Evolutionary conservation across 169 alveolate species (phyloP), one percentile per base, ranked within the genome.

Genomic region (Cryptosporidium andersoni): DNA sequence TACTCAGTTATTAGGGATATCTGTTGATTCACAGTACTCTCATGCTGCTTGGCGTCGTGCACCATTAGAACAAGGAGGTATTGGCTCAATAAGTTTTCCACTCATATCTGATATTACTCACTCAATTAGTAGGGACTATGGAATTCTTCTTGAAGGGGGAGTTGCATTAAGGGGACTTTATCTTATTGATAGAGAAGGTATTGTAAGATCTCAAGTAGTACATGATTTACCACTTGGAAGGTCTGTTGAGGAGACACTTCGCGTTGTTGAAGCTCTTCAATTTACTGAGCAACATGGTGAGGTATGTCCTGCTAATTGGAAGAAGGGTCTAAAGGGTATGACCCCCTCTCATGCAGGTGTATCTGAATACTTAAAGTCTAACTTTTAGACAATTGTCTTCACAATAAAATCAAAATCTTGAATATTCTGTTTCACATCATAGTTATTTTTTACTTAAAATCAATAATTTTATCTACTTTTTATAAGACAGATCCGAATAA

Each of bases 201-300:
- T 95, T 52, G 91, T 98, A 47, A 97, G 99, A 88, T 99, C 96
- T 81, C 90, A 91, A 81, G 93, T 95, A 47, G 96, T 97, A 82
- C 95, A 98, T 90, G 99, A 98, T 92, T 92, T 97, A 47, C 99
- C 99, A n/a, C 96, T 98, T n/a, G 99, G 99, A 64, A 96, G 99
- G 90, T 95, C 97, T 81, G 97, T 95, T 53, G 97, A 95, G 60
- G 99, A 98, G 81, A 95, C 94, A 43, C 64, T 98, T 55, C 94
- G 99, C 89, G 91, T 97, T 52, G 96, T 98, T 40, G 97, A 98
- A 65, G 99, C 99, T 11, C 91, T 97, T 92, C 97, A 97, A 90
- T 95, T 90, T 91, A 93, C 93, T 88, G 99, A 98, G 88, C 95
- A 94, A 89, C 88, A 94, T 90, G 99, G 99, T 55, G 99, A 97